Percentiles rank a stretch among this genome's conserved stretches.
Conservation (phyloP, 2,329 filamentous ascomycete genomes). For the Exophiala sp. region DNA sequence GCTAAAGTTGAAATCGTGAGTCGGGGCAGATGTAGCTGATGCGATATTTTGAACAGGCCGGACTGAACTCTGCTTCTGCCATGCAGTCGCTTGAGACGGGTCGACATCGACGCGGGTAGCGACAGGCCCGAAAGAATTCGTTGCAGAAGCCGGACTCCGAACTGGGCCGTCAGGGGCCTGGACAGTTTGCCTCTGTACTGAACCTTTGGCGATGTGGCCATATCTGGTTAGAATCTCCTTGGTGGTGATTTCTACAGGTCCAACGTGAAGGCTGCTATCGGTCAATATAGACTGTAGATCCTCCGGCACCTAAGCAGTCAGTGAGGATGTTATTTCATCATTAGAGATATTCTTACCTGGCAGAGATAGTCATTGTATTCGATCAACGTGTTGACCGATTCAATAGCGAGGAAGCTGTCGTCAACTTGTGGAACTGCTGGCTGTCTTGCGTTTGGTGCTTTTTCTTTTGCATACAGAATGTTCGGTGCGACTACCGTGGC, state of each 20-base stretch:
- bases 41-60: slow-evolving; percentile 59
- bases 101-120: slow-evolving; percentile 78
- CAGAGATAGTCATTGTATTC: slow-evolving; percentile 95
- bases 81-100: slow-evolving; percentile 64
- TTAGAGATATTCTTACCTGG: slow-evolving; percentile 59
- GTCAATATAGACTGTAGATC: slow-evolving; percentile 82
- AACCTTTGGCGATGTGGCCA: slow-evolving; percentile 70
- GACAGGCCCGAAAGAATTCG: slow-evolving; percentile 42
- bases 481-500: slow-evolving; percentile 97
- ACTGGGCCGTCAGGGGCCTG: slow-evolving; percentile 55
- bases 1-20: slow-evolving; percentile 22
- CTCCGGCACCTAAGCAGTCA: slow-evolving; percentile 70
- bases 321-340: slow-evolving; percentile 6
- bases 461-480: slow-evolving; percentile 68
- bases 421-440: slow-evolving; percentile 69
- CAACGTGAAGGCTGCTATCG: slow-evolving; percentile 77
- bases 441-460: slow-evolving; percentile 42
- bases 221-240: slow-evolving; percentile 96
- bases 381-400: slow-evolving; percentile 87
- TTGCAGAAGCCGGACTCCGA: slow-evolving; percentile 40
- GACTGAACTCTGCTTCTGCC: slow-evolving; percentile 80
- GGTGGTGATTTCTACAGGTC: slow-evolving; percentile 81
- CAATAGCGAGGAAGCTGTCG: slow-evolving; percentile 89
- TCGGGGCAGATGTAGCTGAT: slow-evolving; percentile 8
- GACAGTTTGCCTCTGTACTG: slow-evolving; percentile 48